phyloP scores from a whole-genome alignment of 139 green algal genomes.

The Chlamydomonas sp. region DNA sequence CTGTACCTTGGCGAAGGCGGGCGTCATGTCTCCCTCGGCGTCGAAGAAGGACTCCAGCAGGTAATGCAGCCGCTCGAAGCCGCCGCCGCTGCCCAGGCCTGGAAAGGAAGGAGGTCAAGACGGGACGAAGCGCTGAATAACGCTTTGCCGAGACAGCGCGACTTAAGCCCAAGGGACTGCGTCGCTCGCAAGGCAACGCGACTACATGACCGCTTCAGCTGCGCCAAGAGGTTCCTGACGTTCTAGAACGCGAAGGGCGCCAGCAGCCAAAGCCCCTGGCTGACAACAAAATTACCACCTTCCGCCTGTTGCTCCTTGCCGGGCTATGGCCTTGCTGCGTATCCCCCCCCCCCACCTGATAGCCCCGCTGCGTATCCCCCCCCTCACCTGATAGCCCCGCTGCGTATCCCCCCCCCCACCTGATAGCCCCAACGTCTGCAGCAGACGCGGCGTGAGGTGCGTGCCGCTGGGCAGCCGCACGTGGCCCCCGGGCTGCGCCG shows the following conservation, averaged over 20 bases:
- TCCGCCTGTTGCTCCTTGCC: too few relatives aligned
- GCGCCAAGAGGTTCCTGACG: too few relatives aligned
- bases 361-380: not conserved
- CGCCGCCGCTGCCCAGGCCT: constrained; percentile 69
- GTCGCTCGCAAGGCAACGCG: not conserved
- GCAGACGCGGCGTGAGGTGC: constrained; percentile 71
- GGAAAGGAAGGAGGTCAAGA: not conserved
- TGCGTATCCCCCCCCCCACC: constrained; percentile 3
- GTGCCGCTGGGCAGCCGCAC: constrained; percentile 72
- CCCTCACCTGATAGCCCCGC: not conserved
- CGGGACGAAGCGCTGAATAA: too few relatives aligned
- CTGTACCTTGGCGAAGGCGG: constrained; percentile 77
- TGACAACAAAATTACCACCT: too few relatives aligned
- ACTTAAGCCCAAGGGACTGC: not conserved
- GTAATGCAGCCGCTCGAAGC: constrained; percentile 93
- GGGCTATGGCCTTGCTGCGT: too few relatives aligned
- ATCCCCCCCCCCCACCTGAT: not conserved
- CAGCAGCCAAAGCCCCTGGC: too few relatives aligned
- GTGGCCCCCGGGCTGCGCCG: constrained; percentile 61
- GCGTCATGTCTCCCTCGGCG: constrained; percentile 68
- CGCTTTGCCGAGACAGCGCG: not conserved
- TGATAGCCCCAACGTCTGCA: constrained; percentile 85
- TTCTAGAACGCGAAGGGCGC: too few relatives aligned
- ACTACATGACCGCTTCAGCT: too few relatives aligned
- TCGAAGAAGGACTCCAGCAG: constrained; percentile 87